These are phyloP conservation scores for Pseudocercospora fuligena DNA, from an alignment of 2,329 filamentous ascomycete species.

Conservation along the genomic window DNA sequence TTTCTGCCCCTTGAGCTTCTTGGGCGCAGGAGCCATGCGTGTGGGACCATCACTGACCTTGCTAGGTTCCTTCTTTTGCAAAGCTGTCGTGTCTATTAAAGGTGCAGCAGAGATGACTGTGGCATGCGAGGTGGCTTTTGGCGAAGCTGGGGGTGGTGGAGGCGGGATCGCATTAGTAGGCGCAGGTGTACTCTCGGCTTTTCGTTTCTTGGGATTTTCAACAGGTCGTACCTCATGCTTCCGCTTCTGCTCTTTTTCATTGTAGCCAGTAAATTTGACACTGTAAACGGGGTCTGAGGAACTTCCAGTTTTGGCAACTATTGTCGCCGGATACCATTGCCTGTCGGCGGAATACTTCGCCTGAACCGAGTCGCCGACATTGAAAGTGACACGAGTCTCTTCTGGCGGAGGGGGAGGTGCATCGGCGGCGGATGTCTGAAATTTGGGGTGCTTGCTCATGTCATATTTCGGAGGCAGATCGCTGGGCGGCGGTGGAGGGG, in stretches of 20 bases:
- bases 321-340: slow-evolving; percentile 87
- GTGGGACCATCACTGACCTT: slow-evolving; percentile 64
- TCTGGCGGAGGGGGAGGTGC: slow-evolving; percentile 43
- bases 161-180: slow-evolving; percentile 39
- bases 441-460: slow-evolving; percentile 71
- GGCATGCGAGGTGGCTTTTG: slow-evolving; percentile 47
- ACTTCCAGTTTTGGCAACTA: slow-evolving; percentile 91
- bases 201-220: slow-evolving; percentile 64
- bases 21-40: slow-evolving; percentile 58
- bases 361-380: slow-evolving; percentile 86
- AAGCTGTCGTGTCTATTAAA: slow-evolving; percentile 68
- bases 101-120: slow-evolving; percentile 69
- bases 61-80: slow-evolving; percentile 65
- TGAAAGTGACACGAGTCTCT: slow-evolving; percentile 62
- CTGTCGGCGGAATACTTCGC: slow-evolving; percentile 95
- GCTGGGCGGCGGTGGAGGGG: slow-evolving; percentile 40
- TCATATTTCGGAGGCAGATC: slow-evolving; percentile 33
- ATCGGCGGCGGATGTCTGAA: slow-evolving; percentile 42
- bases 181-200: slow-evolving; percentile 74
- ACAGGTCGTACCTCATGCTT: slow-evolving; percentile 84
- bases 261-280: slow-evolving; percentile 92
- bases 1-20: slow-evolving; percentile 86
- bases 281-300: slow-evolving; percentile 89
- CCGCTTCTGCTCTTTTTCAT: slow-evolving; percentile 75
- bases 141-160: slow-evolving; percentile 37